Evolutionary conservation across 768 basidiomycete species (phyloP), one percentile per base, ranked within the genome.

Genomic region (Boletus subparvulus): DNA sequence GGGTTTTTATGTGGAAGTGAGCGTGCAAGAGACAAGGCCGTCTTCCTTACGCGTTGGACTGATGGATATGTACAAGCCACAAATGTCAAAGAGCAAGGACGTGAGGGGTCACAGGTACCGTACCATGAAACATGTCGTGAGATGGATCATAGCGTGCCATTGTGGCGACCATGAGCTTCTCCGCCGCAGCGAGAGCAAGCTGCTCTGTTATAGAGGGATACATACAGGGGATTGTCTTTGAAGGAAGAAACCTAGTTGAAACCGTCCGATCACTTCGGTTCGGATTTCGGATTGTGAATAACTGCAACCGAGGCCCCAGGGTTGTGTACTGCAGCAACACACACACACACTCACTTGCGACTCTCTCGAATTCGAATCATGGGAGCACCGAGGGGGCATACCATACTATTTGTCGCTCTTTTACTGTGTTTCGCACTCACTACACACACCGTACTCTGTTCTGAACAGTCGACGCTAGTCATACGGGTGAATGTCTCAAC

Each of bases 41-140:
- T 90, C 62, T 79, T 84, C 51, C 93, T 77, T 28, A 96, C 93
- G 59, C 94, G 87, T 61, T 88, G 79, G 11, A 95, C 93, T 94
- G 65, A 55, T 35, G 32, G n/a, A 36, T 21, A 21, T 21, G 21
- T 35, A 17, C 13, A n/a, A 39, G 41, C 12, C 36, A 44, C 24
- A 24, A 42, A 50, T 43, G 51, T 58, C 56, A 62, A 36, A 46
- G 13, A 35, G 30, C 5, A 53, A 47, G 40, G 48, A 48, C 46
- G 32, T 35, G 47, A 39, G 26, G n/a, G 40, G 17, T n/a, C 37
- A 40, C 47, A 43, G 17, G 41, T 21, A 67, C 32, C 82, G 67
- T 59, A 89, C 90, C 90, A 66, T 93, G 91, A 59, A 82, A 85
- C 50, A 78, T 80, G 69, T 93, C 91, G 65, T 92, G 91, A 32